phyloP scores from a whole-genome alignment of 2,329 filamentous ascomycete genomes.

The Gnomoniopsis sp. region DNA sequence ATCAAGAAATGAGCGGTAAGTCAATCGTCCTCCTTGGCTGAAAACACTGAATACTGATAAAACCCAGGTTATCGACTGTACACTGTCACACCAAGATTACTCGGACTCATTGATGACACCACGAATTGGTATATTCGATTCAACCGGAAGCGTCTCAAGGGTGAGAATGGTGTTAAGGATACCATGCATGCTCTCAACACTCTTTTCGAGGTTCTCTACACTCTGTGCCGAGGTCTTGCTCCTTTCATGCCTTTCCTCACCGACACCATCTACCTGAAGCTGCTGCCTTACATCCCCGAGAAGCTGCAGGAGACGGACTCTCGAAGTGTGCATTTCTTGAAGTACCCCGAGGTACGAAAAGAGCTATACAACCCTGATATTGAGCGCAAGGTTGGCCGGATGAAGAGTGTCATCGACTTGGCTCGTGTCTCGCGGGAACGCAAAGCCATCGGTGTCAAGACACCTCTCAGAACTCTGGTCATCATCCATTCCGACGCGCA shows the following conservation, averaged over 20 bases:
- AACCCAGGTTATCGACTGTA: constrained; percentile 69
- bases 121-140: constrained; percentile 99
- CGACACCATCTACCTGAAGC: constrained; percentile 85
- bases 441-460: constrained; percentile 81
- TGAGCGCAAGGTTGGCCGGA: constrained; percentile 80
- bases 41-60: constrained; percentile 14
- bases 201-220: constrained; percentile 89
- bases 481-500: constrained; percentile 81
- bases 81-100: constrained; percentile 83
- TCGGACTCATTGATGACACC: constrained; percentile 84
- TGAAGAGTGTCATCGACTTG: constrained; percentile 95
- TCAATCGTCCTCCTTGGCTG: constrained; percentile 9
- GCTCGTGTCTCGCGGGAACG: constrained; percentile 83
- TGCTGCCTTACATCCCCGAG: constrained; percentile 78
- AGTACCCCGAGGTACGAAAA: constrained; percentile 82
- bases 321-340: constrained; percentile 87
- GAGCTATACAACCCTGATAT: constrained; percentile 85
- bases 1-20: constrained; percentile 82
- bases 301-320: constrained; percentile 64
- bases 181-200: constrained; percentile 90
- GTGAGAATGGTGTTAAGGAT: constrained; percentile 80
- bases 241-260: constrained; percentile 96
- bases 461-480: constrained; percentile 82
- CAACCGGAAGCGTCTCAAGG: constrained; percentile 88
- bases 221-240: constrained; percentile 80